A percentile compares a stretch with the other conserved stretches of the same genome.
These are phyloP conservation scores for Coemansia sp. DNA, from an alignment of 192 early-diverging fungal genomes.

Conservation along the genomic window DNA sequence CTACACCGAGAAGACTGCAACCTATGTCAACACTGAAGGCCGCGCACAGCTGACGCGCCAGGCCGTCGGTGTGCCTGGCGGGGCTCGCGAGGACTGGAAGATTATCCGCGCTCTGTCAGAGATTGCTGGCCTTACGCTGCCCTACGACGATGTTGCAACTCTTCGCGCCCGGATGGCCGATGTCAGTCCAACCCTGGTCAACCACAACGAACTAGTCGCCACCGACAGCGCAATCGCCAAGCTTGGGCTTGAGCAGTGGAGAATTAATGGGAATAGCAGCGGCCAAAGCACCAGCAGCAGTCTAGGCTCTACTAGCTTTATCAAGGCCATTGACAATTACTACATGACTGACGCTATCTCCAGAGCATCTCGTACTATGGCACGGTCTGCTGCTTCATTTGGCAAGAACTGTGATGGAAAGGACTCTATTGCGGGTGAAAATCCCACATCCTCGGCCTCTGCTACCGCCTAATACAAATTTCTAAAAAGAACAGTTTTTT, in stretches of 20 bases:
- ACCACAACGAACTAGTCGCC: slow-evolving; percentile 67
- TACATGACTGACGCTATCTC: slow-evolving; percentile 96
- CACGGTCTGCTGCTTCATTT: slow-evolving; percentile 76
- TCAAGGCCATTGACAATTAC: slow-evolving; percentile 78
- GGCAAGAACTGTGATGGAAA: slow-evolving; percentile 14
- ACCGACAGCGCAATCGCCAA: slow-evolving; percentile 54
- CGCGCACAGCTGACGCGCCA: slow-evolving; percentile 91
- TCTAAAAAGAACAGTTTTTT: too few species aligned
- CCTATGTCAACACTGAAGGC: slow-evolving; percentile 97
- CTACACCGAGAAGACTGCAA: slow-evolving; percentile 95
- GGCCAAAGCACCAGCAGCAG: slow-evolving; percentile 20
- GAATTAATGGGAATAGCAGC: neutral
- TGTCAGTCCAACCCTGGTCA: slow-evolving; percentile 80
- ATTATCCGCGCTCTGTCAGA: slow-evolving; percentile 96
- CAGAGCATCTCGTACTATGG: slow-evolving; percentile 93
- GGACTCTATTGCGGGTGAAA: neutral
- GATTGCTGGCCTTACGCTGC: slow-evolving; percentile 77
- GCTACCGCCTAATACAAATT: too few species aligned
- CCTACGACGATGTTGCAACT: slow-evolving; percentile 84
- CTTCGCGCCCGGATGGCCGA: slow-evolving; percentile 87
- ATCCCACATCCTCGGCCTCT: neutral
- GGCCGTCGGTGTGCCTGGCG: slow-evolving; percentile 83
- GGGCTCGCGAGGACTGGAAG: slow-evolving; percentile 99
- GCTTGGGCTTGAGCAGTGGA: slow-evolving; percentile 66
- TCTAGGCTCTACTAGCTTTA: slow-evolving; percentile 48